Evolutionary conservation across 352 stramenopile species (phyloP), one percentile per base, ranked within the genome.

Genomic region (Globisporangium mamillatum): DNA sequence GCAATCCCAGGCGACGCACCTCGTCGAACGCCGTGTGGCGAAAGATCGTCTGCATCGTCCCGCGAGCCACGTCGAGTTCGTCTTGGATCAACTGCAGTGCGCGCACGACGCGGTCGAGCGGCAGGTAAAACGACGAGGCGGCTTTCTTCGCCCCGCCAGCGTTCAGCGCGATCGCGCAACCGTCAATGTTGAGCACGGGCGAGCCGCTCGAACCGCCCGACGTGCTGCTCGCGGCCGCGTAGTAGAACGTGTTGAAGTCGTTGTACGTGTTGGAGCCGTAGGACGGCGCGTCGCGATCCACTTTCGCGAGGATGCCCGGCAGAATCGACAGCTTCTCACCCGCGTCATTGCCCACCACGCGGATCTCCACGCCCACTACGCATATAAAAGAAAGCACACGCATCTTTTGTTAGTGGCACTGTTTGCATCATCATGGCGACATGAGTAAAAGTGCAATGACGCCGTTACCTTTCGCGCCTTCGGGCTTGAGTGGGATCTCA

Each of bases 211-310:
- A 96, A 4, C 92, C 92, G 32, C 92, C 92, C 0, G 84, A 95
- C 6, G 91, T 98, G 62, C 81, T 94, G 68, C 84, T 94, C 1
- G 90, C 90, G 0, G 92, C 91, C 8, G 84, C 85, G 70, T 93
- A 95, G 75, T 98, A 98, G 58, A 98, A 98, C 24, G 91, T 98
- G 69, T 97, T 97, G 66, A 97, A 96, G 70, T 98, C 93, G 41
- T 96, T 95, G 83, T 97, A 98, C 20, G 81, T 86, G 44, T 70
- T 81, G 3, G 81, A 91, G 24, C 88, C 86, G 64, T 98, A 98
- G 44, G 89, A 86, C 16, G 93, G 93, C 36, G 91, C 90, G 64
- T 97, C 90, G 16, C 93, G 93, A 69, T 98, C 93, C 34, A 97
- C 63, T 60, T 96, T 93, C 52, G 93, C 91, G 32, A 98, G 75